A percentile compares a stretch with the other conserved stretches of the same genome.
These are phyloP conservation scores for Flaveria brownii DNA, from an alignment of 129 eudicot species.

Conservation along the genomic window DNA sequence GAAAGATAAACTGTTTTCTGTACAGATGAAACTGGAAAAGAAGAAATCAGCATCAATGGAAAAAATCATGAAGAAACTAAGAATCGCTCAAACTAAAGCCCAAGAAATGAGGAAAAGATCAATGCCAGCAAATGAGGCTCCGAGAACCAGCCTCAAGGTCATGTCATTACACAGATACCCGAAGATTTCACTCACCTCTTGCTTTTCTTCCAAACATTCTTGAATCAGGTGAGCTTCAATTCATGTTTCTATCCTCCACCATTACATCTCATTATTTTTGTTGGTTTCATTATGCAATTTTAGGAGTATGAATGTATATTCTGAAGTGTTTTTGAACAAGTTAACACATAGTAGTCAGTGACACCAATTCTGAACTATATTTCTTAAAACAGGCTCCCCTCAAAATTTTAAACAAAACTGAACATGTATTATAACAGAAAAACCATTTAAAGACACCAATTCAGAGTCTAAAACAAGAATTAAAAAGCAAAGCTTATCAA, in stretches of 20 bases:
- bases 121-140: conserved; percentile 32
- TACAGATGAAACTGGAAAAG: conserved; percentile 88
- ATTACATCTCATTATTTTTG: neutral
- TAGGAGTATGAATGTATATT: neutral
- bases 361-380: neutral
- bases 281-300: neutral
- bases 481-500: no score
- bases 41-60: conserved; percentile 75
- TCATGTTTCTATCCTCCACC: conserved; percentile 7
- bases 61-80: conserved; percentile 69
- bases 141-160: conserved; percentile 31
- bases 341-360: neutral
- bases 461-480: no score
- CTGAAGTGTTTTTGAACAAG: neutral
- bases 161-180: conserved; percentile 34
- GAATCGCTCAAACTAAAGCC: conserved; percentile 63
- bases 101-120: conserved; percentile 55
- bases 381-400: neutral
- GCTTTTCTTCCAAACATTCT: conserved; percentile 36
- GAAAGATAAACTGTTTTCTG: neutral
- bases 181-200: conserved; percentile 41
- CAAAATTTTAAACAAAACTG: neutral
- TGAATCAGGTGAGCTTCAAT: conserved; percentile 32
- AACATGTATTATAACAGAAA: neutral
- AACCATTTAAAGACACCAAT: no score